Percentiles rank a stretch among this genome's conserved stretches.
phyloP scores from a whole-genome alignment of 1,284 basidiomycete species.

The Malassezia caprae region DNA sequence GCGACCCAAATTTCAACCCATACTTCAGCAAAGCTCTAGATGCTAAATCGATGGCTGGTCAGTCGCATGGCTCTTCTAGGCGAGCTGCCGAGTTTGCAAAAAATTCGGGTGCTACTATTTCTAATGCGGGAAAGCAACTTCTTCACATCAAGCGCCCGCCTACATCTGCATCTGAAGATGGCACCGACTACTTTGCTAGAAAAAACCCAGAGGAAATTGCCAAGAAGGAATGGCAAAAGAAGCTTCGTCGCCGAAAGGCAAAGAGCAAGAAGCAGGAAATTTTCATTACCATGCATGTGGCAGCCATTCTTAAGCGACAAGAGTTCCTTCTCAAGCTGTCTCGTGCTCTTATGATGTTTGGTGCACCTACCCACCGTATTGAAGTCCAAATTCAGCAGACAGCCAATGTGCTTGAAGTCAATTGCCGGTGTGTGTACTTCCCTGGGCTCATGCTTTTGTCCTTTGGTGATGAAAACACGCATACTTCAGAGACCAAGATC shows the following conservation, averaged over 20 bases:
- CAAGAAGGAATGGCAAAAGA: conserved; percentile 40
- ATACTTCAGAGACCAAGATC: conserved; percentile 70
- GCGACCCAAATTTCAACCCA: conserved; percentile 1
- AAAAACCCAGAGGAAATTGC: conserved; percentile 14
- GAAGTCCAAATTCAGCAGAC: conserved; percentile 78
- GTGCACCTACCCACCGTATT: conserved; percentile 76
- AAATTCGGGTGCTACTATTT: neutral
- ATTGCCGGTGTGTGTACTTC: conserved; percentile 73
- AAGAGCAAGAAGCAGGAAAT: conserved; percentile 45
- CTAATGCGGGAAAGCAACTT: neutral
- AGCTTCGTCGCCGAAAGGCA: conserved; percentile 39
- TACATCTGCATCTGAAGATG: conserved; percentile 10
- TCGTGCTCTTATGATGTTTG: conserved; percentile 88
- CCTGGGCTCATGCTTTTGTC: conserved; percentile 61
- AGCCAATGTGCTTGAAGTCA: conserved; percentile 71
- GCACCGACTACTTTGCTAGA: conserved; percentile 31
- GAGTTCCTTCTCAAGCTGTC: conserved; percentile 82
- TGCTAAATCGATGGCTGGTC: neutral
- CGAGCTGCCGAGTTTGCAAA: neutral
- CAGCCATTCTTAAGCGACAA: conserved; percentile 72
- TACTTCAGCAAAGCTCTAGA: conserved; percentile 7
- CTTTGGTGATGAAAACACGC: conserved; percentile 64
- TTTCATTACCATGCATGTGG: conserved; percentile 73
- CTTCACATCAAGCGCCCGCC: neutral
- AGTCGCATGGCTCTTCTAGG: neutral